These are phyloP conservation scores for Parachaetomium inaequale DNA, from an alignment of 495 filamentous ascomycete genomes.

Conservation along the genomic window DNA sequence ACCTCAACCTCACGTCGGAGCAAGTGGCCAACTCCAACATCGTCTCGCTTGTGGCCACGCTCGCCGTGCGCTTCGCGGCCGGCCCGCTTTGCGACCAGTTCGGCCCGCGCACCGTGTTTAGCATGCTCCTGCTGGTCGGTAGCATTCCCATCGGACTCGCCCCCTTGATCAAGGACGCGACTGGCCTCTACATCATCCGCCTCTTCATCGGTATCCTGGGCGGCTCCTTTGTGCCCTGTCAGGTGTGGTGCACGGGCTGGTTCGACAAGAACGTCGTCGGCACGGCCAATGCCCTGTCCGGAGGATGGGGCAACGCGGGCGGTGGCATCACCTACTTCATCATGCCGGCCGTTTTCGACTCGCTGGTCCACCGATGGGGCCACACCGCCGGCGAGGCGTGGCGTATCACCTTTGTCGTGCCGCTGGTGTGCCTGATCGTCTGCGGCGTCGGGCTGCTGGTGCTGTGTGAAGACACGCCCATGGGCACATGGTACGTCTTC, in stretches of 20 bases:
- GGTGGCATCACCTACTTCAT: conserved; percentile 87
- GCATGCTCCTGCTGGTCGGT: conserved; percentile 67
- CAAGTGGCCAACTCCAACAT: conserved; percentile 91
- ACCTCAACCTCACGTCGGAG: conserved; percentile 65
- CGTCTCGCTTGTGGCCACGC: conserved; percentile 75
- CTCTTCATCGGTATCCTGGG: conserved; percentile 95
- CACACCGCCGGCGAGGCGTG: conserved; percentile 67
- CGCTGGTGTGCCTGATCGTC: conserved; percentile 68
- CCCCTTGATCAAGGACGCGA: conserved; percentile 65
- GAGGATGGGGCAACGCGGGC: conserved; percentile 84
- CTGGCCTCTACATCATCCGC: conserved; percentile 70
- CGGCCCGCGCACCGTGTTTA: conserved; percentile 79
- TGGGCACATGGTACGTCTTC: conserved; percentile 58
- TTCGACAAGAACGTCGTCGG: conserved; percentile 96
- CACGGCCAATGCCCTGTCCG: conserved; percentile 82
- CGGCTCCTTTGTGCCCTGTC: conserved; percentile 87
- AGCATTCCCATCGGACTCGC: conserved; percentile 80
- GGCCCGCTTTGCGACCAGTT: conserved; percentile 83
- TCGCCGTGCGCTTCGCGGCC: conserved; percentile 76
- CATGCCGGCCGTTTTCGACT: conserved; percentile 90
- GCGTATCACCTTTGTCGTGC: conserved; percentile 81
- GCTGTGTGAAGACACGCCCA: conserved; percentile 79
- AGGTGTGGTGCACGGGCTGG: conserved; percentile 94
- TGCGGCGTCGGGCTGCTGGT: conserved; percentile 66
- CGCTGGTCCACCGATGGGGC: conserved; percentile 57